Evolutionary conservation across 306 rosid species (phyloP).

Genomic region (Acacia acuminata): DNA sequence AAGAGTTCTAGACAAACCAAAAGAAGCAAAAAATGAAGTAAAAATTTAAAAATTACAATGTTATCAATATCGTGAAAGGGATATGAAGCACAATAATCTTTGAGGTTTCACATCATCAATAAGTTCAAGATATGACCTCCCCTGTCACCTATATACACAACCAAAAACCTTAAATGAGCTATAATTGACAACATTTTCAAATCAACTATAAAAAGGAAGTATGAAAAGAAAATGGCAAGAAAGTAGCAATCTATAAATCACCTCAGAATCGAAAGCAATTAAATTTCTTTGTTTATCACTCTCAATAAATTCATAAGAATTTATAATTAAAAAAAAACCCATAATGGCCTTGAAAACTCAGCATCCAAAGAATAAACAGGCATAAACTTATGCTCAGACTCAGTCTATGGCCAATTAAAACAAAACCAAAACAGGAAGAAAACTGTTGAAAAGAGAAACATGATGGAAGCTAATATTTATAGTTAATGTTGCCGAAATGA

Average conservation of each 20-base stretch:
- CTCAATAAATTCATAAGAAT: conserved; percentile 75
- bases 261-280: conserved; percentile 91
- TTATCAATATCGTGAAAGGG: no score
- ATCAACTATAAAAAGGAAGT: conserved; percentile 9
- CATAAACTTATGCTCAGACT: conserved; percentile 67
- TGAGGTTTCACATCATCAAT: no score
- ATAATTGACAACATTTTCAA: background rate
- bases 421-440: conserved; percentile 6
- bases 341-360: conserved; percentile 83
- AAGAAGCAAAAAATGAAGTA: no score
- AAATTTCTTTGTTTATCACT: conserved; percentile 43
- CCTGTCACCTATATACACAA: no score
- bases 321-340: conserved; percentile 75
- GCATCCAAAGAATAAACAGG: conserved; percentile 77
- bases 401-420: conserved; percentile 57
- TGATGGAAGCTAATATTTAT: background rate
- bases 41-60: no score
- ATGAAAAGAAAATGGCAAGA: conserved; percentile 13
- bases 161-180: no score
- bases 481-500: conserved; percentile 10
- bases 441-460: background rate
- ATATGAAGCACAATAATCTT: no score
- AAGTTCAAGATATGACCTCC: no score
- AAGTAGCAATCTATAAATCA: conserved; percentile 32
- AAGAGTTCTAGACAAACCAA: no score